Percentiles rank a stretch among this genome's conserved stretches.
Conservation (phyloP, 768 basidiomycete genomes). For the Cytidiella melzeri region DNA sequence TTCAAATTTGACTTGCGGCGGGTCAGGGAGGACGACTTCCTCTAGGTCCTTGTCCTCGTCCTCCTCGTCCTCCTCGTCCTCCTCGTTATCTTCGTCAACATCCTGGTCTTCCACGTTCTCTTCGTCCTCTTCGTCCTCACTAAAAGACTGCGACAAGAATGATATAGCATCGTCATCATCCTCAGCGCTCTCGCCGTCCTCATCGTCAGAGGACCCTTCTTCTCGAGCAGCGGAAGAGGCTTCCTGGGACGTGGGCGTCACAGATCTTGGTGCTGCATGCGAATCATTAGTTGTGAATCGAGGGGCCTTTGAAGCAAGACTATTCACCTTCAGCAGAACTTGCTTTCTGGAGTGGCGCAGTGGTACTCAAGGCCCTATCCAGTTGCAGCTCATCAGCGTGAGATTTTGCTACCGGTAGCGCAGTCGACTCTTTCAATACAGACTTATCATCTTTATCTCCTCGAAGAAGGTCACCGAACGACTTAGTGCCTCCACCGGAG, state of each 20-base stretch:
- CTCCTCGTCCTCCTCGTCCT: constrained; percentile 21
- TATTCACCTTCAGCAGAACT: too few species aligned
- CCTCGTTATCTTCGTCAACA: constrained; percentile 19
- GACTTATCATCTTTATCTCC: constrained; percentile 25
- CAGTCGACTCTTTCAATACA: not conserved
- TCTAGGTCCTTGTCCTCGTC: constrained; percentile 29
- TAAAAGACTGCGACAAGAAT: constrained; percentile 20
- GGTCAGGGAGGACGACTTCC: too few species aligned
- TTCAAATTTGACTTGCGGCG: too few species aligned
- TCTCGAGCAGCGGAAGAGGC: not conserved
- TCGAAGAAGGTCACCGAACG: constrained; percentile 54
- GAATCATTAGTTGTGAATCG: too few species aligned
- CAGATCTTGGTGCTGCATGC: constrained; percentile 8
- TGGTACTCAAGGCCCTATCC: too few species aligned
- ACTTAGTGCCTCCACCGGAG: constrained; percentile 34
- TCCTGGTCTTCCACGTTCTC: constrained; percentile 28
- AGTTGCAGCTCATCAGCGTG: too few species aligned
- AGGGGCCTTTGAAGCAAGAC: too few species aligned
- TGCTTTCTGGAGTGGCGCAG: too few species aligned
- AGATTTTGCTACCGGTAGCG: too few species aligned
- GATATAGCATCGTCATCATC: constrained; percentile 16
- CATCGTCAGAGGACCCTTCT: constrained; percentile 4
- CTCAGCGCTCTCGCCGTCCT: constrained; percentile 12
- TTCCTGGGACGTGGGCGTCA: not conserved
- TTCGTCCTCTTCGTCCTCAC: constrained; percentile 23